Evolutionary conservation across 441 rosid species (phyloP).

Genomic region (Kokia cookei): DNA sequence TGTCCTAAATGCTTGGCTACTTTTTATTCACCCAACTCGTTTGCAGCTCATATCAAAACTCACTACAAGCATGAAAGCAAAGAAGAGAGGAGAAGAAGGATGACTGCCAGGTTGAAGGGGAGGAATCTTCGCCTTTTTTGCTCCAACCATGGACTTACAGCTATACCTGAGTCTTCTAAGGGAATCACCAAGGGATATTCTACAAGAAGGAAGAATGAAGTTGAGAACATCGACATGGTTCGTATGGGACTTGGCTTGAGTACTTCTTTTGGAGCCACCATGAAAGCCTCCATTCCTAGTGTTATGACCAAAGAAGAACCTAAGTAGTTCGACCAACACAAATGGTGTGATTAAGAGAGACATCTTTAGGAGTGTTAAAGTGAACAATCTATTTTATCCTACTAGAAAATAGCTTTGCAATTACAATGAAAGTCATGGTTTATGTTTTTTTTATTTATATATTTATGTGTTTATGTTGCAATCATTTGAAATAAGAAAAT

Average conservation of each 20-base stretch:
- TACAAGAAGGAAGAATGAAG: neutral
- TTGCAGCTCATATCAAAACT: conserved; percentile 13
- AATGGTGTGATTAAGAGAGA: no score
- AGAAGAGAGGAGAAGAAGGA: conserved; percentile 19
- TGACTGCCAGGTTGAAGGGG: conserved; percentile 8
- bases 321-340: no score
- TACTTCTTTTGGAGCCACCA: neutral
- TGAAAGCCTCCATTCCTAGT: neutral
- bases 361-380: no score
- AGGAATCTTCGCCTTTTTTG: neutral
- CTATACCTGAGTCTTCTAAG: neutral
- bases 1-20: conserved; percentile 18
- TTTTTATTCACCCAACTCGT: conserved; percentile 1
- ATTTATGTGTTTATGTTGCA: no score
- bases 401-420: no score
- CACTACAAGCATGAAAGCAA: conserved; percentile 17
- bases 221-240: neutral
- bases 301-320: neutral
- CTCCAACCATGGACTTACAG: neutral
- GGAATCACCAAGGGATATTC: neutral
- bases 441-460: no score
- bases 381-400: no score
- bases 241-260: neutral
- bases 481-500: no score
- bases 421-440: no score